A percentile compares a stretch with the other conserved stretches of the same genome.
phyloP scores from a whole-genome alignment of 306 rosid genomes.

The Vicia faba region DNA sequence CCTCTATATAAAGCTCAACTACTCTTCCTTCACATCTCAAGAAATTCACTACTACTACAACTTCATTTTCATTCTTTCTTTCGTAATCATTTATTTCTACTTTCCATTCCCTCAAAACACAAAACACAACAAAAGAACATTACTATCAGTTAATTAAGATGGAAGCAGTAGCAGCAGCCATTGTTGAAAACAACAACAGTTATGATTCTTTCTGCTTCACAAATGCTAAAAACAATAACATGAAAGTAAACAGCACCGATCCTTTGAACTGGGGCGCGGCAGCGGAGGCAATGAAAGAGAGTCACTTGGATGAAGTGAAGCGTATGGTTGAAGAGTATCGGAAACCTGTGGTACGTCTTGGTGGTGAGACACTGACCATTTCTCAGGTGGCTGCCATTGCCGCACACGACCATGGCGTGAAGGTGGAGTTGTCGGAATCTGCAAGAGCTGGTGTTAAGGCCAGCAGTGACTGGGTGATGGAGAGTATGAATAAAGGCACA shows the following conservation, averaged over 20 bases:
- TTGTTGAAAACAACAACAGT: conserved; percentile 24
- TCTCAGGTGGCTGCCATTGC: conserved; percentile 88
- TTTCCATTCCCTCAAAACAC: neutral
- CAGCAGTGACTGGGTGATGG: conserved; percentile 91
- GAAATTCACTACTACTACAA: neutral
- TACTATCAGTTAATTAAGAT: too few relatives aligned
- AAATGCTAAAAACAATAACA: neutral
- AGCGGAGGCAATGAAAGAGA: conserved; percentile 66
- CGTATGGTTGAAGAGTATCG: conserved; percentile 81
- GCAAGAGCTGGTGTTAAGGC: conserved; percentile 80
- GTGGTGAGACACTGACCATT: conserved; percentile 72
- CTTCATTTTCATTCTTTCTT: neutral
- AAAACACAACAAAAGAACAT: too few relatives aligned
- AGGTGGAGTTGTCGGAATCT: conserved; percentile 68
- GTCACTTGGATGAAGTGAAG: conserved; percentile 85
- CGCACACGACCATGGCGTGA: conserved; percentile 31
- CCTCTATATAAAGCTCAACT: neutral
- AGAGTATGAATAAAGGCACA: conserved; percentile 68
- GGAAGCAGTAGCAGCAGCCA: conserved; percentile 44
- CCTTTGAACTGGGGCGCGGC: conserved; percentile 72
- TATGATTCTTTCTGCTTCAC: conserved; percentile 48
- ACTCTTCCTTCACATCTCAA: neutral
- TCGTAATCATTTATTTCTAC: neutral
- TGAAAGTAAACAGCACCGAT: conserved; percentile 36
- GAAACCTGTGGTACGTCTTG: conserved; percentile 60